Conservation (phyloP, 495 filamentous ascomycete species). For the Penicillium bialowiezense region DNA sequence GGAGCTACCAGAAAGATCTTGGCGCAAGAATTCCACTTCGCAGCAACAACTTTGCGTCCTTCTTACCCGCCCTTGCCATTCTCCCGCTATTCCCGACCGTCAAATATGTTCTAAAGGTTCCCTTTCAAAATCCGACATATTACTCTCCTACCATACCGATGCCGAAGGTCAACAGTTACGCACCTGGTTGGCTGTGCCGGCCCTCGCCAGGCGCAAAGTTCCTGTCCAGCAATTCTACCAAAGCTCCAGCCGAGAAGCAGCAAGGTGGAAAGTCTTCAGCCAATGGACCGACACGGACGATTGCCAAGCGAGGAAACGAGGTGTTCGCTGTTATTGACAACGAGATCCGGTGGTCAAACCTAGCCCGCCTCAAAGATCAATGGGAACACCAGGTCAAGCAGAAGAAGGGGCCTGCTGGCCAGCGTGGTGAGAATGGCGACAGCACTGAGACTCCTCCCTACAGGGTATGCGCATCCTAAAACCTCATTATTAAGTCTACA, state of each 20-base stretch:
- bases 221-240: conserved; percentile 50
- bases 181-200: conserved; percentile 76
- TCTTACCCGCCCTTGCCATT: not conserved
- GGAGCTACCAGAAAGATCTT: conserved; percentile 26
- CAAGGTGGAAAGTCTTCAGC: conserved; percentile 39
- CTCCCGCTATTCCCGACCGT: not conserved
- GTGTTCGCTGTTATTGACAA: conserved; percentile 81
- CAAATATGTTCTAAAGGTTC: conserved; percentile 5
- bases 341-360: conserved; percentile 82
- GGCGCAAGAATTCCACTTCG: conserved; percentile 23
- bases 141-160: no score
- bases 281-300: conserved; percentile 60
- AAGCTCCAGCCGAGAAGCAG: conserved; percentile 26
- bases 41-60: conserved; percentile 19
- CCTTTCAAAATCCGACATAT: no score
- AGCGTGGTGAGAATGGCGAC: conserved; percentile 8
- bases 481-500: not conserved
- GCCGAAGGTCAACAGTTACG: conserved; percentile 78
- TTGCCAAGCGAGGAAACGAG: conserved; percentile 73
- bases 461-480: conserved; percentile 26
- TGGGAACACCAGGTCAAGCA: conserved; percentile 51
- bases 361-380: conserved; percentile 69
- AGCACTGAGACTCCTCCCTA: conserved; percentile 18
- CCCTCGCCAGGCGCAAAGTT: conserved; percentile 71
- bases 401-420: conserved; percentile 24